Conservation (phyloP, 306 rosid species). For the Castanea mollissima region DNA sequence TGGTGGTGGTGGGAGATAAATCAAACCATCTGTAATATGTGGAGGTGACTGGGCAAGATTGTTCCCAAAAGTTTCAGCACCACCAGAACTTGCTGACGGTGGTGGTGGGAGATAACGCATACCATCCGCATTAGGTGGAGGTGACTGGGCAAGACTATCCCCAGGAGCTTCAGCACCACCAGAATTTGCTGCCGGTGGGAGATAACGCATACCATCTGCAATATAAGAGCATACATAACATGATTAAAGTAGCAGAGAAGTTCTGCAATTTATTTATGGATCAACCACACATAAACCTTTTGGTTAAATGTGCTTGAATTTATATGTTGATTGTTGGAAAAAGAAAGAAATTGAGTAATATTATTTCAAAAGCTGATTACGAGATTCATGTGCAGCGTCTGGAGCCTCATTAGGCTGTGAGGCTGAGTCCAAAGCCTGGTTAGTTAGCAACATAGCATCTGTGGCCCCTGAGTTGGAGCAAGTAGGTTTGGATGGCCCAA, state of each 20-base stretch:
- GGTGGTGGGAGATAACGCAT: not conserved
- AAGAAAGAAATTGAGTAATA: not conserved
- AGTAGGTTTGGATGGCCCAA: constrained; percentile 1
- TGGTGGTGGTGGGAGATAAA: too few species aligned
- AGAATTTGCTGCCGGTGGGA: not conserved
- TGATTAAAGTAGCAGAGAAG: not conserved
- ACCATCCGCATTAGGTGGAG: not conserved
- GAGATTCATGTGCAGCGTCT: not conserved
- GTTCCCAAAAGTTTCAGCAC: not conserved
- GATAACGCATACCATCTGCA: not conserved
- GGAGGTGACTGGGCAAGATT: not conserved
- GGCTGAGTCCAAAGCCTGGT: not conserved
- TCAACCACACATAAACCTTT: not conserved
- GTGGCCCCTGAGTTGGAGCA: constrained; percentile 12
- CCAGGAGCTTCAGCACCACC: not conserved
- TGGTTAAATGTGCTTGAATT: not conserved
- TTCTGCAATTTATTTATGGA: not conserved
- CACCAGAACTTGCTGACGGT: too few species aligned
- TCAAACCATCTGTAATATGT: not conserved
- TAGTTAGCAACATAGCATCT: not conserved
- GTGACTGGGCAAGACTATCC: not conserved
- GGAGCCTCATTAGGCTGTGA: not conserved
- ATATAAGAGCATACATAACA: not conserved
- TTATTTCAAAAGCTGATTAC: not conserved
- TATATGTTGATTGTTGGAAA: not conserved